These are phyloP conservation scores for Phytopythium vexans DNA, from an alignment of 352 stramenopile genomes.

Conservation along the genomic window DNA sequence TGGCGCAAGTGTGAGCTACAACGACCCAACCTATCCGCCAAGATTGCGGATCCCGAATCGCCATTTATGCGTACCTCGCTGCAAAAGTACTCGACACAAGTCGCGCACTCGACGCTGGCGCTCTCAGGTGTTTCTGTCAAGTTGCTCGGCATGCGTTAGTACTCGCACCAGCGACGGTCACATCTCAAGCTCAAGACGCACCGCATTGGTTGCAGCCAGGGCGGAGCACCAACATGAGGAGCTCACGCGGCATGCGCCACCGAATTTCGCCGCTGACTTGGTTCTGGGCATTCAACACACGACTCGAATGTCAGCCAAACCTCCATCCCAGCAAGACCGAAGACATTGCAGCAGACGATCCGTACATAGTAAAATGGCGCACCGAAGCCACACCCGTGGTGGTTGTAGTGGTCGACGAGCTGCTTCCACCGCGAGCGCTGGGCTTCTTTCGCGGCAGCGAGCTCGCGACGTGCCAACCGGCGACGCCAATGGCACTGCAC, in stretches of 20 bases:
- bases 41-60: not conserved
- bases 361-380: slow-evolving; percentile 92
- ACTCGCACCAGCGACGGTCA: not conserved
- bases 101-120: slow-evolving; percentile 82
- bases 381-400: slow-evolving; percentile 58
- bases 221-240: slow-evolving; percentile 74
- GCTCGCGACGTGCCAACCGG: slow-evolving; percentile 25
- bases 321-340: not conserved
- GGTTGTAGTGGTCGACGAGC: slow-evolving; percentile 82
- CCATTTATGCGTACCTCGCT: slow-evolving; percentile 25
- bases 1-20: not conserved
- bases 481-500: slow-evolving; percentile 72
- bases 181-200: slow-evolving; percentile 13
- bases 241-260: slow-evolving; percentile 87
- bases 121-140: slow-evolving; percentile 35
- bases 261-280: slow-evolving; percentile 89
- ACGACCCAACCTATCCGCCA: not conserved
- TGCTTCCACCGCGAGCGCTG: slow-evolving; percentile 89
- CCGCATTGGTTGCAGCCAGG: slow-evolving; percentile 88
- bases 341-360: not conserved
- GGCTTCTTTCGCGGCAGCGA: slow-evolving; percentile 26
- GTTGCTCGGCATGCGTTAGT: too few relatives aligned
- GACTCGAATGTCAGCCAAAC: slow-evolving; percentile 2
- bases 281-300: slow-evolving; percentile 48
- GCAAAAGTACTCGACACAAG: slow-evolving; percentile 92